phyloP scores from a whole-genome alignment of 2,329 filamentous ascomycete genomes.

The Verruconis gallopava region DNA sequence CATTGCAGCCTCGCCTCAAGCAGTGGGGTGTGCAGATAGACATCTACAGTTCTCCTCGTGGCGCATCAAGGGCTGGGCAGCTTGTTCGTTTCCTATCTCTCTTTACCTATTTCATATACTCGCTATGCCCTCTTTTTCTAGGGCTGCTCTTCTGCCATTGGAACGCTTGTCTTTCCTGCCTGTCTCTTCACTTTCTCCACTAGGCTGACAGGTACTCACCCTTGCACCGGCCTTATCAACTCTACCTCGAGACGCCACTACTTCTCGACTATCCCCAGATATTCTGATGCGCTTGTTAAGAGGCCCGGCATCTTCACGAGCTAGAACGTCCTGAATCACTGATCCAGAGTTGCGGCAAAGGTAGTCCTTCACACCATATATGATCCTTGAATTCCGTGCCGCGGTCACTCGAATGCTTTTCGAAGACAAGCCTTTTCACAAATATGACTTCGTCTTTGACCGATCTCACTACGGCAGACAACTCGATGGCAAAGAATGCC shows the following conservation, averaged over 20 bases:
- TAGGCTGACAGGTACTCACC: neutral
- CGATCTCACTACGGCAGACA: neutral
- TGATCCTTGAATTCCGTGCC: no score
- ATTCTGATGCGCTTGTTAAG: slow-evolving; percentile 6
- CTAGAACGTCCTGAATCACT: neutral
- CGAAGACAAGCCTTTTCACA: neutral
- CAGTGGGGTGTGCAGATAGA: slow-evolving; percentile 1
- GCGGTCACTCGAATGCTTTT: no score
- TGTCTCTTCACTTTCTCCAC: neutral
- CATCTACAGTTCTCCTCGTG: neutral
- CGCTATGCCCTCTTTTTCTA: slow-evolving; percentile 2
- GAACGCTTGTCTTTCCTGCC: neutral
- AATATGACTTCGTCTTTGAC: slow-evolving; percentile 6
- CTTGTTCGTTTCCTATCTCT: slow-evolving; percentile 8
- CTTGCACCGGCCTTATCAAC: slow-evolving; percentile 6
- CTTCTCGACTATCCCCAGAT: neutral
- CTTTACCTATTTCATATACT: slow-evolving; percentile 6
- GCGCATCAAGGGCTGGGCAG: neutral
- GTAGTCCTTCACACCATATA: slow-evolving; percentile 3
- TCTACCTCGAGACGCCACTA: no score
- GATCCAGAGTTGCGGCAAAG: neutral
- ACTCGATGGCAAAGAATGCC: neutral
- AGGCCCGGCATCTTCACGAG: slow-evolving; percentile 3
- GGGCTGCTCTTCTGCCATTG: slow-evolving; percentile 6
- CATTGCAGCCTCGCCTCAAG: slow-evolving; percentile 5